phyloP scores from a whole-genome alignment of 2,329 filamentous ascomycete genomes.

The Amphichorda felina region DNA sequence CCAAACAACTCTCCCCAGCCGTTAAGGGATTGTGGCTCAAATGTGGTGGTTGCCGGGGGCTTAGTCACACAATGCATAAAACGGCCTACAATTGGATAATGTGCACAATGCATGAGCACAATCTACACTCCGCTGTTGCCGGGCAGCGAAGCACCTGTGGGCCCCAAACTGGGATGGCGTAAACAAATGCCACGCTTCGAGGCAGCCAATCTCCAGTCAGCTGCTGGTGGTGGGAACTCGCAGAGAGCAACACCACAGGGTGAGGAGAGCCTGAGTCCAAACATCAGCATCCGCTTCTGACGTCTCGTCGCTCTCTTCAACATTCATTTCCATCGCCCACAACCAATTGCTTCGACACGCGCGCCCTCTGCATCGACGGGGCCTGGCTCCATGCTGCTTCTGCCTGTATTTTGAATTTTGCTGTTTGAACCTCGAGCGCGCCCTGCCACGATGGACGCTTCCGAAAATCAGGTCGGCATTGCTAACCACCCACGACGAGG shows the following conservation, averaged over 20 bases:
- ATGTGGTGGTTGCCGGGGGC: background rate
- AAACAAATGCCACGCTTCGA: background rate
- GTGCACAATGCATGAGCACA: background rate
- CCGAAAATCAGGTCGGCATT: slow-evolving; percentile 19
- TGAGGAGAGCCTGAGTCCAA: no score
- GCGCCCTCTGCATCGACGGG: background rate
- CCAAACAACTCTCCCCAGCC: no score
- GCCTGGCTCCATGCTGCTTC: background rate
- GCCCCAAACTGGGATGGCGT: background rate
- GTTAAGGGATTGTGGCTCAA: no score
- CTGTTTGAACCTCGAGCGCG: background rate
- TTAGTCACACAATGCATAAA: background rate
- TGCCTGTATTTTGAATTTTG: background rate
- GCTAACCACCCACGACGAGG: background rate
- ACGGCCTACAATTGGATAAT: no score
- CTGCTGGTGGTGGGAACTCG: background rate
- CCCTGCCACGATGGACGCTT: slow-evolving; percentile 19
- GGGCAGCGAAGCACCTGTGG: background rate
- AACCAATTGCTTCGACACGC: background rate
- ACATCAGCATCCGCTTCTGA: no score
- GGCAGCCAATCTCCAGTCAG: background rate
- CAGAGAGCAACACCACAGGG: no score
- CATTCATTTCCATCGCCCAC: background rate
- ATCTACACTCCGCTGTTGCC: slow-evolving; percentile 1
- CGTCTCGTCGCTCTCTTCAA: background rate